Conservation (phyloP, 495 filamentous ascomycete species). For the Daldinia caldariorum region DNA sequence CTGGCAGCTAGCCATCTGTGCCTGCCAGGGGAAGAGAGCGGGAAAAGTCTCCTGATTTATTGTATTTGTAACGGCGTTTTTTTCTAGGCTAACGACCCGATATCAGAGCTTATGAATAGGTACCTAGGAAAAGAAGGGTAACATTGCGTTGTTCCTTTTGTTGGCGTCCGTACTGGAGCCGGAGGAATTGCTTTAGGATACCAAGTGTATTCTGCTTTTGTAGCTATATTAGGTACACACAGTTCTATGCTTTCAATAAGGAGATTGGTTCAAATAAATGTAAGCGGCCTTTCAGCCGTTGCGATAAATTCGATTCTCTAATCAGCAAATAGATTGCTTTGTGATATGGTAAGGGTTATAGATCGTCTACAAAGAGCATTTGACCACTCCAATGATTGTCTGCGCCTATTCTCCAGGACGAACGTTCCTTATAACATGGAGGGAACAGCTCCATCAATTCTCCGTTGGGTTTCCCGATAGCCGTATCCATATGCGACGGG, state of each 20-base stretch:
- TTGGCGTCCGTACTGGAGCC: slow-evolving; percentile 32
- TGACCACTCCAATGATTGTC: not conserved
- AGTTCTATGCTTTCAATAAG: slow-evolving; percentile 24
- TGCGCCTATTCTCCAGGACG: not conserved
- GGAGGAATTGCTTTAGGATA: slow-evolving; percentile 16
- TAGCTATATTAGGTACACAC: slow-evolving; percentile 39
- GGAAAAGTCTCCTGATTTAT: slow-evolving; percentile 13
- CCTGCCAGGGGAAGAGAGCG: not conserved
- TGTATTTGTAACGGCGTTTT: slow-evolving; percentile 30
- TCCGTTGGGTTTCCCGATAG: slow-evolving; percentile 53
- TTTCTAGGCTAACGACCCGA: slow-evolving; percentile 8
- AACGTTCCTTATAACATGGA: slow-evolving; percentile 54
- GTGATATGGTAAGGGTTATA: not conserved
- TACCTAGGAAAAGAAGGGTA: slow-evolving; percentile 2
- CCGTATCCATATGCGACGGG: slow-evolving; percentile 66
- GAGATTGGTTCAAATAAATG: slow-evolving; percentile 9
- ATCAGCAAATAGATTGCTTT: not conserved
- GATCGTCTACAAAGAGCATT: not conserved
- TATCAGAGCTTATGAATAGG: slow-evolving; percentile 14
- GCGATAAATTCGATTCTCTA: not conserved
- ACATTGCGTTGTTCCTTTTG: slow-evolving; percentile 30
- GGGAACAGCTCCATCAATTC: slow-evolving; percentile 39
- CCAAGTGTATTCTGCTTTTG: slow-evolving; percentile 29
- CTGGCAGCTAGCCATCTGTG: not conserved
- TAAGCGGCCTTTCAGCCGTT: not conserved